Evolutionary conservation across 148 eudicot species (phyloP), one percentile per base, ranked within the genome.

Genomic region (Fallopia convolvulus): DNA sequence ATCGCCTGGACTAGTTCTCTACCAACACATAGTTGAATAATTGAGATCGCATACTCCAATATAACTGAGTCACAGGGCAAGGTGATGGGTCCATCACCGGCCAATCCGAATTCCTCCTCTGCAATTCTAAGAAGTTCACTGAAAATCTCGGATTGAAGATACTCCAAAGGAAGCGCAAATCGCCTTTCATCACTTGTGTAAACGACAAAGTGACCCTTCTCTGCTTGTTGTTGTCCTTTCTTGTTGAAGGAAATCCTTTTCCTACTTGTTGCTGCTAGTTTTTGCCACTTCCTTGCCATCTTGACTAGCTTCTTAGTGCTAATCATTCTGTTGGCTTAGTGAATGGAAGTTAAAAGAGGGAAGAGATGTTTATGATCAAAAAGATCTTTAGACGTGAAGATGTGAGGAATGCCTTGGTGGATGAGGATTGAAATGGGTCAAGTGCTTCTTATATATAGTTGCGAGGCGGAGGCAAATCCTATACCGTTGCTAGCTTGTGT

Each of bases 1-100:
- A 85, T 58, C 21, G 83, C 85, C 71, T 48, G 47, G 63, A 75
- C 76, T 17, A 76, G 1, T 8, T 85, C 85, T 36, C 50, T 73
- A 15, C 83, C 23, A 65, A 72, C 70, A 5, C 53, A 50, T 26
- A 65, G 58, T 61, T 74, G 80, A 72, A 86, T 23, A 23, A 86
- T 13, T 20, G 82, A 72, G 26, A 83, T 70, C 14, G 80, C 72
- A 70, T 85, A 78, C 1, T 77, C 83, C 80, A 81, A 30, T 10
- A 70, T 17, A 52, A 11, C 41, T 15, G 46, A 47, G 39, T 77
- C 74, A 66, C 79, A 77, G 7, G 63, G 79, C 73, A 77, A 44
- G 47, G 47, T 44, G 47, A 44, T 44, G 47, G 47, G 47, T 9
- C 47, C 47, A 44, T 44, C 47, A 6, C 47, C 47, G 47, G 47